Percentiles rank a stretch among this genome's conserved stretches.
These are phyloP conservation scores for Hibiscus mutabilis DNA, from an alignment of 345 rosid species.

Conservation along the genomic window DNA sequence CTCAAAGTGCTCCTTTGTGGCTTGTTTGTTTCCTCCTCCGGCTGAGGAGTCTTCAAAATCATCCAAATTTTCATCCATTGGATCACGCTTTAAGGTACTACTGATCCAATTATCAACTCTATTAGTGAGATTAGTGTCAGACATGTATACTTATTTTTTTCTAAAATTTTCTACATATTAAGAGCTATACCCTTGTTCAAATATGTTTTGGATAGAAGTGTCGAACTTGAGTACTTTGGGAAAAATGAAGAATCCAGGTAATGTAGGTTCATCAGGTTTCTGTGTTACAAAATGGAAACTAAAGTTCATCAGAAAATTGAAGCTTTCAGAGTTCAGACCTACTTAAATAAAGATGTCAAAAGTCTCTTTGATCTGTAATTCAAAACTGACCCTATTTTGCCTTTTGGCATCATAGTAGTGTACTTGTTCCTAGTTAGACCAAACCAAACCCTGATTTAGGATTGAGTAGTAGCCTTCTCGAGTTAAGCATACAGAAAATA, in stretches of 20 bases:
- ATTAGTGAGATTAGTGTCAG: neutral
- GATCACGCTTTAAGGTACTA: constrained; percentile 92
- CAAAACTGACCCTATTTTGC: neutral
- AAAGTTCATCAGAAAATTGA: neutral
- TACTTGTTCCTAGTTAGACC: neutral
- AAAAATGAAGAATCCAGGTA: neutral
- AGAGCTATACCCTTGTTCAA: neutral
- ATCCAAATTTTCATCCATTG: constrained; percentile 97
- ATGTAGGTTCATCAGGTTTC: neutral
- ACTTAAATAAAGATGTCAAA: neutral
- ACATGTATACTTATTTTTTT: neutral
- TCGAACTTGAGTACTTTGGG: neutral
- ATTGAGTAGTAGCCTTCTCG: neutral
- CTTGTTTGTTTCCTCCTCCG: constrained; percentile 78
- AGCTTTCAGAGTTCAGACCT: neutral
- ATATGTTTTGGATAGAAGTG: neutral
- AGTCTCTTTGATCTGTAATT: neutral
- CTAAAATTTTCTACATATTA: neutral
- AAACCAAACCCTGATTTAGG: neutral
- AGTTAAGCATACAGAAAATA: neutral
- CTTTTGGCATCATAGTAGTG: neutral
- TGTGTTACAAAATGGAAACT: neutral
- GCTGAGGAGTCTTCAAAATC: constrained; percentile 89
- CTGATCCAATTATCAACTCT: neutral
- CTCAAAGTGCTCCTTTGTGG: constrained; percentile 72